Base-by-base conservation (phyloP, 139 green algal species). In the Axilococcus clingmanii region DNA sequence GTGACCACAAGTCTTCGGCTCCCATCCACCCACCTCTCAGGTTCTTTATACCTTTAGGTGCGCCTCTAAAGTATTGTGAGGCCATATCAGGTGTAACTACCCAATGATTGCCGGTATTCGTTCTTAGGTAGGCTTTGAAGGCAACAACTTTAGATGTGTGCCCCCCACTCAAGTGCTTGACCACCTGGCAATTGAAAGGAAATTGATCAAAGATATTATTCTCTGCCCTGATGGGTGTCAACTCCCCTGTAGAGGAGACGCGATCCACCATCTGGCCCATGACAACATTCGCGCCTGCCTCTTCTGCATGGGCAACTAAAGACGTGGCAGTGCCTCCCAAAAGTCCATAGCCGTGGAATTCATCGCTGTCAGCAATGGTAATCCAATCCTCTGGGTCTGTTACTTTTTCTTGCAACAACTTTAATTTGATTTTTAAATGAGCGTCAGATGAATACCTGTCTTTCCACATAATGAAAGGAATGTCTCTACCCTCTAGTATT, bases 321-420 rank as follows among this genome's bases (percentile, higher is more conserved):
- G 40, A 4, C 20, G 15, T 23, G 17, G 32, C 19, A 40, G 49
- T 45, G 29, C 7, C 17, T 9, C 12, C 29, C 11, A 5, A 24
- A 57, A 15, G 38, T 44, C 6, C 27, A 16, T 57, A 59, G 33
- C 23, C 24, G n/a, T 48, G 20, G 17, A 59, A 48, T 41, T 59
- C 51, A 17, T 59, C 51, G 33, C 34, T 47, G 20, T 59, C 51
- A 29, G 51, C 51, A 7, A 59, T 48, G 4, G 40, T 30, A 12
- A 59, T 34, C 51, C 51, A 59, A 30, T 59, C 34, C 12, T 47
- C 27, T 5, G 30, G 23, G n/a, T 23, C 9, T 17, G 4, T 32
- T 16, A 59, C 34, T n/a, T 28, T 27, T 12, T 47, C 32, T 8
- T 48, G 16, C 17, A 59, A 28, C 17, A n/a, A n/a, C n/a, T n/a